Evolutionary conservation across 2,329 filamentous ascomycete species (phyloP), one percentile per base, ranked within the genome.

Genomic region (Basipetospora sp.): DNA sequence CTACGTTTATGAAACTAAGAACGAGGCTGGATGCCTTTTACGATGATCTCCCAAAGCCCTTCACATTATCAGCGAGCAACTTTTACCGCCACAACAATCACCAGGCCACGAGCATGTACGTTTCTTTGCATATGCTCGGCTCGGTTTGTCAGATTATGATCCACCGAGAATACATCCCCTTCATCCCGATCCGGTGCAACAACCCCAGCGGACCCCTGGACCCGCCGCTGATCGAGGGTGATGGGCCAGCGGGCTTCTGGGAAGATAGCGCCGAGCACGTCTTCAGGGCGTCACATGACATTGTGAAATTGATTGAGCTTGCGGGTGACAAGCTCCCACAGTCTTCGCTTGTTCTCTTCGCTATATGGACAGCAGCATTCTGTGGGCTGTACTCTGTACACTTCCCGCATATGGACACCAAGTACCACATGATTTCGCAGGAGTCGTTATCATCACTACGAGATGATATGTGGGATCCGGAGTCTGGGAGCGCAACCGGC

Each of bases 391-490:
- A 83, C 50, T 72, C 71, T 9, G 62, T 65, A 31, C 71, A 76
- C 48, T 84, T 83, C 40, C 74, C 75, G 0, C 67, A 71, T 41
- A 81, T 84, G 74, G 79, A 84, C 46, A 61, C 60, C 1, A 57
- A 68, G 9, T 56, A 60, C 3, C 67, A 70, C 48, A 68, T 81
- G 57, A 50, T 60, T 5, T 48, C 47, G 31, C 44, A 57, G 2
- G 57, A 63, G 15, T 60, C 54, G 29, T 31, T 43, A 14, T 29
- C 39, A 11, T 20, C 27, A 14, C 36, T 40, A 8, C 32, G 34
- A 4, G 26, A 34, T 5, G 31, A 31, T 10, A 36, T 36, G 8
- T 19, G 36, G 4, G 53, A 57, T 19, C 45, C 56, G n/a, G 54
- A 54, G 8, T 55, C 51, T 27, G 50, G 49, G 14, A 63, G 61